Conservation (phyloP, 2,329 filamentous ascomycete species). For the Boeremia exigua region DNA sequence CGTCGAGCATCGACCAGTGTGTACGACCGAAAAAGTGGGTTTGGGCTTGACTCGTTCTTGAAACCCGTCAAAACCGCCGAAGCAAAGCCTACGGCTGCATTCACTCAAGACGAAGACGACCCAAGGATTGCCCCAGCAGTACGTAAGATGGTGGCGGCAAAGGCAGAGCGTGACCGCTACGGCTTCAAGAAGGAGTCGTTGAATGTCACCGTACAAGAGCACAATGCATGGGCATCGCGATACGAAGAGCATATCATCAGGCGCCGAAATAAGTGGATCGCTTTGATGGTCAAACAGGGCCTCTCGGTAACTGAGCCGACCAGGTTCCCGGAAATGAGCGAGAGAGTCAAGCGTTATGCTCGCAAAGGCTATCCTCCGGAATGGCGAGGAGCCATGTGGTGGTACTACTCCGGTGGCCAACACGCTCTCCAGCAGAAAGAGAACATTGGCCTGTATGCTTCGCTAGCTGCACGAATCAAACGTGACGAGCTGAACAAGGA, state of each 20-base stretch:
- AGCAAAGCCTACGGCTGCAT: conserved; percentile 8
- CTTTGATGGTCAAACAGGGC: conserved; percentile 76
- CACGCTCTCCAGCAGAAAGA: conserved; percentile 76
- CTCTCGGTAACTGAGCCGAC: conserved; percentile 74
- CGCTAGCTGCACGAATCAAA: conserved; percentile 71
- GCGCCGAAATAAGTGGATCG: conserved; percentile 81
- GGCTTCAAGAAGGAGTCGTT: conserved; percentile 90
- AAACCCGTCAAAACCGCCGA: conserved; percentile 4
- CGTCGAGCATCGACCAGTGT: conserved; percentile 46
- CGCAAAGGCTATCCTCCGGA: conserved; percentile 93
- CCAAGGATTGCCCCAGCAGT: conserved; percentile 18
- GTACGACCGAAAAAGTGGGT: conserved; percentile 41
- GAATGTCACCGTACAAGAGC: conserved; percentile 76
- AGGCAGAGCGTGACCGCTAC: conserved; percentile 74
- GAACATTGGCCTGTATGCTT: conserved; percentile 70
- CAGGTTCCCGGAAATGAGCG: conserved; percentile 78
- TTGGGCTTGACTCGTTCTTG: conserved; percentile 15
- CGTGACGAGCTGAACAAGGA: conserved; percentile 67
- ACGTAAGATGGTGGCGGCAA: conserved; percentile 23
- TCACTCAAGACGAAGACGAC: conserved; percentile 7
- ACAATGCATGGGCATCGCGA: conserved; percentile 78
- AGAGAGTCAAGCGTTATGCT: conserved; percentile 87
- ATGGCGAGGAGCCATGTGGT: conserved; percentile 95
- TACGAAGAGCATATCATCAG: conserved; percentile 79
- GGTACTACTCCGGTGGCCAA: conserved; percentile 91